These are phyloP conservation scores for Bryopsis sp. DNA, from an alignment of 139 green algal genomes.

Conservation along the genomic window DNA sequence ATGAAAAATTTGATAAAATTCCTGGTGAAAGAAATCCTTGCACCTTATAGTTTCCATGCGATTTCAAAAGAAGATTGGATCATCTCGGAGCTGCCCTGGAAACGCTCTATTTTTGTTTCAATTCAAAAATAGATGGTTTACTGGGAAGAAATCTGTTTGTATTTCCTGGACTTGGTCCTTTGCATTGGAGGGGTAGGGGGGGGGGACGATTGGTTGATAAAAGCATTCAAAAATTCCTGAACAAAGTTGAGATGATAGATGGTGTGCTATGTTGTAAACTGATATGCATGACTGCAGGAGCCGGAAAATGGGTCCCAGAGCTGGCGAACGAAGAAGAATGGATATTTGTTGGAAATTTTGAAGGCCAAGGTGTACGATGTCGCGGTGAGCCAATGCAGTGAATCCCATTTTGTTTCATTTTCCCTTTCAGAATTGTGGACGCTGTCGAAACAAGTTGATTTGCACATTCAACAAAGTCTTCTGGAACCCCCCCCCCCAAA, in stretches of 20 bases:
- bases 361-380: slow-evolving; percentile 94
- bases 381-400: slow-evolving; percentile 64
- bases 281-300: no score
- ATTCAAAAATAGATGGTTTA: neutral
- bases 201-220: neutral
- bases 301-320: neutral
- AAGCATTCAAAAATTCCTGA: slow-evolving; percentile 2
- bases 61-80: neutral
- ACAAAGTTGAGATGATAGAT: neutral
- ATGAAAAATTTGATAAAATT: neutral
- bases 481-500: no score
- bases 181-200: neutral
- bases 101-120: neutral
- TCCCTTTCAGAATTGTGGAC: neutral
- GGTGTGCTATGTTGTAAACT: neutral
- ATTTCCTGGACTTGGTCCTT: neutral
- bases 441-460: neutral
- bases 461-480: neutral
- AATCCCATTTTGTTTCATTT: no score
- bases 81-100: neutral
- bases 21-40: neutral
- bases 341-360: slow-evolving; percentile 85
- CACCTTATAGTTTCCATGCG: no score
- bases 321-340: slow-evolving; percentile 24
- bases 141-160: neutral